Base-by-base conservation (phyloP, 805 yeast species). In the Saccharomyces eubayanus region DNA sequence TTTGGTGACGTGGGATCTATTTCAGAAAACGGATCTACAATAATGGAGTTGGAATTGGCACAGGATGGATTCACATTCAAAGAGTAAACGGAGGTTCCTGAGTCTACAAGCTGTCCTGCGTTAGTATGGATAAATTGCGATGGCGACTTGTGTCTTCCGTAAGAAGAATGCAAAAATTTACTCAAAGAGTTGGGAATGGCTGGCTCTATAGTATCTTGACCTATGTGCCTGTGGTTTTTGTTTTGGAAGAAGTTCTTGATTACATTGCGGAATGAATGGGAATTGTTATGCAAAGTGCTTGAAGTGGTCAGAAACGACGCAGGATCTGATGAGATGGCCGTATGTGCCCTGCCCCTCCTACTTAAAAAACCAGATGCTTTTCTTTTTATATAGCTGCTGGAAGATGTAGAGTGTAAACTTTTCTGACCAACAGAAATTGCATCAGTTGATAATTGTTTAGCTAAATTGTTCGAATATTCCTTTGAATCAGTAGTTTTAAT, bases 151-250 rank as follows among this genome's bases (percentile, higher is more conserved):
- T 68, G 70, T 47, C 63, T 66, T 20, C 59, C 61, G 47, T 64
- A 65, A 10, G 68, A 62, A 5, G 69, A 64, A 56, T 68, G 71
- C 31, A 68, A 55, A 58, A 68, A 66, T 54, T 64, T 67, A 51
- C 66, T 63, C 47, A 67, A 52, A 1, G 70, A 60, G 31, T 54
- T 64, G 6, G 70, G 68, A 5, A 62, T 46, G 5, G 58, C 62
- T 9, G 62, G 61, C 31, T 66, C 70, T 20, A 49, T 47, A 9
- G 47, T 57, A 31, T 61, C 67, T 28, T 62, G 59, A 27, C 53
- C 52, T 6, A 54, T 53, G 36, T 56, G 56, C 43, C 64, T 55
- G 36, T 56, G 61, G 31, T 50, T 58, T 24, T 61, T 66, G 36
- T 58, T 56, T 48, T 59, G 61, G 49, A 67, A 67, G 6, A 67